Conservation (phyloP, 1,284 basidiomycete genomes). For the Hymenochaete sp. region DNA sequence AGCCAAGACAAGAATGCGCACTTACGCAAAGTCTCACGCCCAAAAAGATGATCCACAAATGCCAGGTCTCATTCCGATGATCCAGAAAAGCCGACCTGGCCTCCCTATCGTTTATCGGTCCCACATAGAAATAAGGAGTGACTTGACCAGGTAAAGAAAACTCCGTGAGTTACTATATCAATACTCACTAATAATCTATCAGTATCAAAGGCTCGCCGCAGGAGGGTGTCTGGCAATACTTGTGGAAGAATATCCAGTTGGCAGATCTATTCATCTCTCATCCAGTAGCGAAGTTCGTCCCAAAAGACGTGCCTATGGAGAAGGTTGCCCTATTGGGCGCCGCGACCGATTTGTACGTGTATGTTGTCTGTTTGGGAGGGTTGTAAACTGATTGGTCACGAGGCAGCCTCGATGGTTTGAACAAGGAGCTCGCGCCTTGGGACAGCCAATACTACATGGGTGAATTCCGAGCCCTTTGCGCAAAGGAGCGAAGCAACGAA, state of each 20-base stretch:
- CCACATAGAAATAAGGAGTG: conserved; percentile 83
- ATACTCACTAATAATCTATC: too few relatives aligned
- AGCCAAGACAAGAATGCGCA: conserved; percentile 14
- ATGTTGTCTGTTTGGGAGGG: neutral
- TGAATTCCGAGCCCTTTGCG: conserved; percentile 67
- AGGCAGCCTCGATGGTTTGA: conserved; percentile 75
- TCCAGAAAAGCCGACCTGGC: conserved; percentile 70
- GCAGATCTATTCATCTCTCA: conserved; percentile 85
- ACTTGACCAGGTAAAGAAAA: too few relatives aligned
- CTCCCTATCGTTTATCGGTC: conserved; percentile 83
- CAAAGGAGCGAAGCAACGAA: conserved; percentile 68
- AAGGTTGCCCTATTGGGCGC: conserved; percentile 66
- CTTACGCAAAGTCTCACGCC: conserved; percentile 14
- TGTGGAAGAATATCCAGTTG: conserved; percentile 81
- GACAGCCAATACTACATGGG: conserved; percentile 76
- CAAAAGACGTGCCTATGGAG: conserved; percentile 66
- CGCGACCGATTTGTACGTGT: conserved; percentile 66
- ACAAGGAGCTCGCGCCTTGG: conserved; percentile 72
- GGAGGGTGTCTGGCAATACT: conserved; percentile 82
- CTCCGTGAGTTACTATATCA: too few relatives aligned
- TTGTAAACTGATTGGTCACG: conserved; percentile 1
- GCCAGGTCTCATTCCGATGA: conserved; percentile 81
- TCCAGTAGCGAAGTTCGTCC: conserved; percentile 87
- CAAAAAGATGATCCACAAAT: conserved; percentile 72
- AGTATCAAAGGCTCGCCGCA: conserved; percentile 71